Evolutionary conservation across 2,329 filamentous ascomycete genomes (phyloP).

Genomic region (Lomentospora prolificans): DNA sequence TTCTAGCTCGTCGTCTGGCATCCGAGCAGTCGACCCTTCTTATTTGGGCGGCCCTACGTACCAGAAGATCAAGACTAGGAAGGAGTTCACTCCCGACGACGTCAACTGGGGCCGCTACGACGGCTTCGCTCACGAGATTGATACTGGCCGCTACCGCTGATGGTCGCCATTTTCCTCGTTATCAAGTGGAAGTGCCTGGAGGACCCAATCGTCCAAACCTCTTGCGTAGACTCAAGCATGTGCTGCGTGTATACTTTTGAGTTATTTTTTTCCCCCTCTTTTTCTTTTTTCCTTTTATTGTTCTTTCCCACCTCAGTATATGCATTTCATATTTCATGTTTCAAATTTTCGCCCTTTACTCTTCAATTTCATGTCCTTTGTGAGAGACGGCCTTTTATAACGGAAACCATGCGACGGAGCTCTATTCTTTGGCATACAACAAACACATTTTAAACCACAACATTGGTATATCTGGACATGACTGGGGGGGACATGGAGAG

Average conservation of each 20-base stretch:
- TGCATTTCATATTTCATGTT: background rate
- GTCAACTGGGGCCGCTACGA: background rate
- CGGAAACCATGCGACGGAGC: background rate
- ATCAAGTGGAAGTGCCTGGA: background rate
- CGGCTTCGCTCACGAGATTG: background rate
- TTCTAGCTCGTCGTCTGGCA: background rate
- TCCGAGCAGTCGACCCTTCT: background rate
- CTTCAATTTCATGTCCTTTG: slow-evolving; percentile 4
- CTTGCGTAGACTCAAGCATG: background rate
- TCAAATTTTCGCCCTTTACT: background rate
- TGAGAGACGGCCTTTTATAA: slow-evolving; percentile 1
- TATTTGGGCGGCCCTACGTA: background rate
- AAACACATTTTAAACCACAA: background rate
- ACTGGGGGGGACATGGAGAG: background rate
- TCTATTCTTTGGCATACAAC: slow-evolving; percentile 1
- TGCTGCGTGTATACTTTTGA: background rate
- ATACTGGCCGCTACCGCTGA: background rate
- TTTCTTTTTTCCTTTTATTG: background rate
- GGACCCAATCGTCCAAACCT: background rate
- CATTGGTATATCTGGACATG: background rate
- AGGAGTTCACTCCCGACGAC: background rate
- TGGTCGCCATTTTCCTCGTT: background rate
- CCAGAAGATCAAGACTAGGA: background rate
- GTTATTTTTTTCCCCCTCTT: background rate
- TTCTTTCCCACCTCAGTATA: background rate